Base-by-base conservation (phyloP, 352 stramenopile species). In the Phytophthora sojae region DNA sequence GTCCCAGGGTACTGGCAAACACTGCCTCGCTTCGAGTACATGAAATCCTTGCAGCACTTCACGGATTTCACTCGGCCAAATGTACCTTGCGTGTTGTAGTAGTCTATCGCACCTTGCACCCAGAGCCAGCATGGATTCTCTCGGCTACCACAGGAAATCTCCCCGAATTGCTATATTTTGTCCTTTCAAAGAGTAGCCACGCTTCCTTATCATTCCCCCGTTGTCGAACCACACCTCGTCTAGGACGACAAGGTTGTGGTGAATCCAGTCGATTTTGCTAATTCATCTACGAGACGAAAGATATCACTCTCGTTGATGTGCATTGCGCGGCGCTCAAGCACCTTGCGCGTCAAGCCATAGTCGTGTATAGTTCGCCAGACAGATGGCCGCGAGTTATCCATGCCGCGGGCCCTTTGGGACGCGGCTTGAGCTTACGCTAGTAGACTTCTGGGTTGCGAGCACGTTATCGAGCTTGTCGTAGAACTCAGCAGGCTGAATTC, bases 171-270 rank as follows among this genome's bases (percentile, higher is more conserved):
- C 35, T 14, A 44, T 4, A 15, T 44, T 44, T 6, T 52, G 37
- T 19, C 56, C 19, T 44, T 54, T 62, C 4, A 54, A 15, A 4
- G 56, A 52, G 12, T 62, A 37, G 14, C 37, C 35, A 1, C 55
- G 21, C 37, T 52, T 61, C 26, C n/a, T 49, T 26, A 30, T 49
- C 14, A 57, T 59, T 17, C 32, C 53, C 3, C 53, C 15, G 14
- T 59, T 59, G 23, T 59, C 53, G 11, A 59, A 59, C 3, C 30
- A 59, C n/a, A 59, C 17, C 44, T 59, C 53, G 14, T 59, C 53
- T 0, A 59, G 53, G n/a, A 44, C 6, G 35, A 44, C 35, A 44
- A 44, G 35, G 8, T 44, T 44, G 8, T 44, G 35, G 8, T 44
- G 35, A 12, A 4, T 44, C 35, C 35, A 44, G 8, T 44, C 35